Base-by-base conservation (phyloP, 768 basidiomycete species). In the Suillus fuscotomentosus region DNA sequence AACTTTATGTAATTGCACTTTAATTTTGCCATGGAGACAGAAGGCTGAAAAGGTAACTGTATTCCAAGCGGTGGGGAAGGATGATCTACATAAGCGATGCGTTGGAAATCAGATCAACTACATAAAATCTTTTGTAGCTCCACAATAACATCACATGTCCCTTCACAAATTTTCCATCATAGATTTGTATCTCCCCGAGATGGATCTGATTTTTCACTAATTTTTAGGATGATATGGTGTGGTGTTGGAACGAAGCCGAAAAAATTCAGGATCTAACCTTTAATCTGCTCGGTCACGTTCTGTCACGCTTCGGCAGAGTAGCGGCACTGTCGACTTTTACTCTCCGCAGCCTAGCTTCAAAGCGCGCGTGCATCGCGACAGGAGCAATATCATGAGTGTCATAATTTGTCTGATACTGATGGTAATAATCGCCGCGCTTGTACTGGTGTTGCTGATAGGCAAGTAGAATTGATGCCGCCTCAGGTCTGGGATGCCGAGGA, bases 11-110 rank as follows among this genome's bases (percentile, higher is more conserved):
- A 34, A 54, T 54, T 54, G 20, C 53, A 54, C 20, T 54, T 36
- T 36, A 54, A 54, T n/a, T 54, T 54, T n/a, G 53, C n/a, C 53
- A 54, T 54, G 53, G 53, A 54, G 34, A 54, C 53, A n/a, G 2
- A 13, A 34, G 17, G 17, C 20, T 54, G 34, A 54, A 54, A 54
- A 36, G 53, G 53, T 6, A 54, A 54, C 34, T 36, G 10, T 2
- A 54, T 11, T 54, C 53, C 53, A 54, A 36, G 31, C 53, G 20
- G 53, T 54, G 53, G 53, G 53, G 53, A 54, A 36, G 51, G 53
- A 34, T 53, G 51, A 53, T 53, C 51, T 53, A 34, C 51, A 34
- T 53, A 34, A 17, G 15, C 22, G 38, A 38, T 9, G 9, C 31
- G 10, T 20, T 39, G 24, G 56, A 59, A 41, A 42, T 41, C 56